These are phyloP conservation scores for Herpotrichia juniperi DNA, from an alignment of 2,329 filamentous ascomycete species.

Conservation along the genomic window DNA sequence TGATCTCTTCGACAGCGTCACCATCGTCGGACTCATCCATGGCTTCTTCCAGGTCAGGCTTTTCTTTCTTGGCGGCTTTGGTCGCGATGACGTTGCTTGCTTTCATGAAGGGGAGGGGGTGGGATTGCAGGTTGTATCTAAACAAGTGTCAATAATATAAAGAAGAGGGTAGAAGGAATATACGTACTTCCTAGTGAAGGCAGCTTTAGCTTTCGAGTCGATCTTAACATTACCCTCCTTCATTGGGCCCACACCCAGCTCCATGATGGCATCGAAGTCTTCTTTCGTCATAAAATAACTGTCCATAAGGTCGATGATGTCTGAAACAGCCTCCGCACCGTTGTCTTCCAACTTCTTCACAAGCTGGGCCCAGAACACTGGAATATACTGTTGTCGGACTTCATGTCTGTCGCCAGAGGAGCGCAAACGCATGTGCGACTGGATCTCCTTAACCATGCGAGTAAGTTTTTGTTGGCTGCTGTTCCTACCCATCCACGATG, in stretches of 20 bases:
- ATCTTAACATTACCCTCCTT: conserved; percentile 76
- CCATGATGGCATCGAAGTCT: conserved; percentile 90
- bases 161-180: not conserved
- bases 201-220: conserved; percentile 82
- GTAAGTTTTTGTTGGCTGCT: conserved; percentile 77
- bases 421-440: conserved; percentile 93
- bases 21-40: conserved; percentile 87
- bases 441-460: conserved; percentile 88
- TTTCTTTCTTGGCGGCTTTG: conserved; percentile 73
- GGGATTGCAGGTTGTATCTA: conserved; percentile 84
- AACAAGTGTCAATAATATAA: conserved; percentile 12
- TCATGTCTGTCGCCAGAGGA: conserved; percentile 92
- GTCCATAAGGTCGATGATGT: conserved; percentile 95
- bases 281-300: conserved; percentile 94
- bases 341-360: conserved; percentile 75
- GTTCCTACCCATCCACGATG: conserved; percentile 93
- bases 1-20: conserved; percentile 49
- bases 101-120: conserved; percentile 96
- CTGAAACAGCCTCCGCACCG: conserved; percentile 80
- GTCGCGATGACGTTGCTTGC: conserved; percentile 76
- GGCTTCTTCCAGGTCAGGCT: conserved; percentile 93
- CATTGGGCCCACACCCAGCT: conserved; percentile 88
- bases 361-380: conserved; percentile 81
- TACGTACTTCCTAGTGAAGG: conserved; percentile 86
- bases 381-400: conserved; percentile 91